These are phyloP conservation scores for Scheffersomyces illinoinensis DNA, from an alignment of 1,139 yeast genomes.

Conservation along the genomic window DNA sequence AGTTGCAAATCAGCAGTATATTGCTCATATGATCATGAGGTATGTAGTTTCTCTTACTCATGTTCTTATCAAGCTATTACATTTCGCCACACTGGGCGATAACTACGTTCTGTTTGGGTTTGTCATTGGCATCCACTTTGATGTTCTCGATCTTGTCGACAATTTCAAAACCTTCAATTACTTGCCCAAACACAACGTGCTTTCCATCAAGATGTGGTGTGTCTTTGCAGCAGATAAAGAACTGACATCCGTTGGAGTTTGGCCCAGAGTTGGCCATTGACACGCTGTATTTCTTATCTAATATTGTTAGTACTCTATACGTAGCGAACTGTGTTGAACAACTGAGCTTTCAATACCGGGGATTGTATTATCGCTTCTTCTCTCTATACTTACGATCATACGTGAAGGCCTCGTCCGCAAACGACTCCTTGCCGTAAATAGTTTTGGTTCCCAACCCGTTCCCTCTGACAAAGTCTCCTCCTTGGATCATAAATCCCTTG, in stretches of 20 bases:
- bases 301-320: constrained; percentile 4
- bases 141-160: constrained; percentile 13
- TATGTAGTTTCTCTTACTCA: background rate
- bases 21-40: background rate
- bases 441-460: constrained; percentile 47
- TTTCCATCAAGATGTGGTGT: constrained; percentile 31
- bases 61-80: constrained; percentile 12
- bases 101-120: constrained; percentile 22
- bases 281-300: constrained; percentile 23
- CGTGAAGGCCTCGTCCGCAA: constrained; percentile 35
- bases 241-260: constrained; percentile 41
- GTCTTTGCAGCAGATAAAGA: constrained; percentile 30
- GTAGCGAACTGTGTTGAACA: background rate
- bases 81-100: constrained; percentile 37
- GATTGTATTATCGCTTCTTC: background rate
- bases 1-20: no score
- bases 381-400: constrained; percentile 19
- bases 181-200: constrained; percentile 40
- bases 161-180: constrained; percentile 22
- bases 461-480: constrained; percentile 42
- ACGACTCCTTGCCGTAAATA: constrained; percentile 32
- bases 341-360: background rate
- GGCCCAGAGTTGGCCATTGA: constrained; percentile 49
- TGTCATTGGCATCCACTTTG: constrained; percentile 22
- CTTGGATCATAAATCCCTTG: constrained; percentile 31